These are phyloP conservation scores for Gracilaria caudata DNA, from an alignment of 23 red algal genomes.

Conservation along the genomic window DNA sequence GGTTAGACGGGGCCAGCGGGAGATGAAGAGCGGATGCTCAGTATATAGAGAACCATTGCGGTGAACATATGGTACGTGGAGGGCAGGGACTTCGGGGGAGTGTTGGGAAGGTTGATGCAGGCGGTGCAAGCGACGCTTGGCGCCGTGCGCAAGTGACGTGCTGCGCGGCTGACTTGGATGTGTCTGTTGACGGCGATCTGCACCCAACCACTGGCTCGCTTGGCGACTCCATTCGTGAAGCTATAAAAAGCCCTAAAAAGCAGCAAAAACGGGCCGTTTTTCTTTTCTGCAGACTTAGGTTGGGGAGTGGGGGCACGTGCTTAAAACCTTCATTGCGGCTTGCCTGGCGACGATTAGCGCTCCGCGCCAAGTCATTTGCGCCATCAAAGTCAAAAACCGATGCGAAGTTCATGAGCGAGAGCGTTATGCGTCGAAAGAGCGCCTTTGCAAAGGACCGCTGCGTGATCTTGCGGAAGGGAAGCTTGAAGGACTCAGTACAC, in stretches of 20 bases:
- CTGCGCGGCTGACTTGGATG: slow-evolving; percentile 12
- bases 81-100: neutral
- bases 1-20: neutral
- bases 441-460: neutral
- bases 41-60: slow-evolving; percentile 4
- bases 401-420: neutral
- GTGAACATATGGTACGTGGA: slow-evolving; percentile 9
- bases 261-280: neutral
- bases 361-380: slow-evolving; percentile 9
- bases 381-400: neutral
- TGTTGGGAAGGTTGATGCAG: neutral
- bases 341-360: neutral
- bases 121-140: slow-evolving; percentile 25
- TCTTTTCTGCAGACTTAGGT: too few relatives aligned
- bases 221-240: neutral
- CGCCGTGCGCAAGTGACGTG: neutral
- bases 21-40: neutral
- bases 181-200: slow-evolving; percentile 5
- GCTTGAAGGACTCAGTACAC: neutral
- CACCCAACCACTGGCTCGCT: neutral
- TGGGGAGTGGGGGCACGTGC: too few relatives aligned
- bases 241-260: neutral
- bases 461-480: neutral
- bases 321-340: neutral
- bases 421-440: neutral